Conservation (phyloP, 495 filamentous ascomycete species). For the Talaromyces proteolyticus region DNA sequence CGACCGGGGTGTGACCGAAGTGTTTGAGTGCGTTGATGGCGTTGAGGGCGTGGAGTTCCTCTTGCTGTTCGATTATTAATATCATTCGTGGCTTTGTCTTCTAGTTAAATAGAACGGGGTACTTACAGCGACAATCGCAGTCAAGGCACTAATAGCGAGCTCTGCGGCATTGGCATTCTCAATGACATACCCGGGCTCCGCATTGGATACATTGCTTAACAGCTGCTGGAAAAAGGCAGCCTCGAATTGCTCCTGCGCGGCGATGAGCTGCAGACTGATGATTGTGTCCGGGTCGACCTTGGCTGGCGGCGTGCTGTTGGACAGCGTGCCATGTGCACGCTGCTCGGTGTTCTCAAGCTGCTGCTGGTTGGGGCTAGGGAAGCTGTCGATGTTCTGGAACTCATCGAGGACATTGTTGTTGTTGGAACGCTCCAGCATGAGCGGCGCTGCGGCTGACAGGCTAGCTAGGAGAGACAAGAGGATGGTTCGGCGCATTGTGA, state of each 20-base stretch:
- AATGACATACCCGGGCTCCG: conserved; percentile 44
- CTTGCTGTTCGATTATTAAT: conserved; percentile 41
- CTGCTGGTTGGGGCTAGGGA: conserved; percentile 45
- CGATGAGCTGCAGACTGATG: conserved; percentile 53
- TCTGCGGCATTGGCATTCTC: conserved; percentile 20
- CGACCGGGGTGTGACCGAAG: conserved; percentile 40
- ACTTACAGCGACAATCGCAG: conserved; percentile 46
- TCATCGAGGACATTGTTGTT: conserved; percentile 8
- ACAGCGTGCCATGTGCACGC: conserved; percentile 52
- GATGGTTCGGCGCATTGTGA: too few relatives aligned
- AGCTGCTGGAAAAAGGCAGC: conserved; percentile 59
- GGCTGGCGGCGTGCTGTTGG: conserved; percentile 48
- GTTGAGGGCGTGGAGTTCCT: conserved; percentile 59
- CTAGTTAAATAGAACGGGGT: neutral
- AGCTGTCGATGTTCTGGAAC: conserved; percentile 33
- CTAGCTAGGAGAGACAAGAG: too few relatives aligned
- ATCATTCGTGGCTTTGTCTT: neutral
- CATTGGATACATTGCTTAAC: conserved; percentile 55
- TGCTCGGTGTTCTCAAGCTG: conserved; percentile 44
- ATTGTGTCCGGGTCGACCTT: conserved; percentile 40
- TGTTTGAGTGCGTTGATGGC: conserved; percentile 47
- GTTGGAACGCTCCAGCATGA: too few relatives aligned
- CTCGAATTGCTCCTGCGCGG: conserved; percentile 63
- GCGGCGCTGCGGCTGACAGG: too few relatives aligned
- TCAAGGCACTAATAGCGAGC: conserved; percentile 39